Evolutionary conservation across 2,329 filamentous ascomycete genomes (phyloP), one percentile per base, ranked within the genome.

Genomic region (Parafenestella ontariensis): DNA sequence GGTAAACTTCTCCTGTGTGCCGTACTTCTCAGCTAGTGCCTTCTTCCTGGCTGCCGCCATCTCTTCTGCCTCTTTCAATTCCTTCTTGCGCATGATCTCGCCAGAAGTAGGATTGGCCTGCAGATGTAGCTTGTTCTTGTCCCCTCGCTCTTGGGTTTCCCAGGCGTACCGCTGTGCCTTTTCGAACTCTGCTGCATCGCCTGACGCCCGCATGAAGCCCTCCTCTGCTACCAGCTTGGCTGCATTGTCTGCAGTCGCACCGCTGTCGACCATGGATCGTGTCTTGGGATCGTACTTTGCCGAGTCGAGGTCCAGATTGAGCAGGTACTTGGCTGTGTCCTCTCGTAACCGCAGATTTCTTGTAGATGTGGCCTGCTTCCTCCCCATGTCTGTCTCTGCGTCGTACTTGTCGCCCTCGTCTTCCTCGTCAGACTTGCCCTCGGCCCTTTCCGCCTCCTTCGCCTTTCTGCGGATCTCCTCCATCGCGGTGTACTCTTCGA

Each of bases 221-320:
- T 98, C 93, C 68, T 98, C 95, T 3, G 93, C 93, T 51, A 95
- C 94, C 5, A 96, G 77, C 26, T 89, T 87, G 7, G 93, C 90
- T 2, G 91, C 90, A 64, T 88, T 89, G 78, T 96, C 92, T 20
- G 85, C 85, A 28, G 88, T 90, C 6, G 90, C 92, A 43, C 92
- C 92, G 59, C 86, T 87, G 70, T 96, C 91, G 20, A 96, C 89
- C 83, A 99, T 91, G 8, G 90, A 89, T 66, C 95, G 85, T 11
- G 93, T 97, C 74, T 99, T 99, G 0, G 95, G 95, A 70, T 99
- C 94, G 77, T 99, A 99, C 75, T 96, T 96, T 1, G 96, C 95
- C 1, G 93, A 97, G 69, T 99, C 95, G 2, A 96, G 83, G 71
- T 99, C 95, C 24, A 99, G 85, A 71, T 98, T 98, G 8, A 97